Percentiles rank a stretch among this genome's conserved stretches.
Evolutionary conservation across 1,284 basidiomycete genomes (phyloP).

Genomic region (Laetiporus sulphureus): DNA sequence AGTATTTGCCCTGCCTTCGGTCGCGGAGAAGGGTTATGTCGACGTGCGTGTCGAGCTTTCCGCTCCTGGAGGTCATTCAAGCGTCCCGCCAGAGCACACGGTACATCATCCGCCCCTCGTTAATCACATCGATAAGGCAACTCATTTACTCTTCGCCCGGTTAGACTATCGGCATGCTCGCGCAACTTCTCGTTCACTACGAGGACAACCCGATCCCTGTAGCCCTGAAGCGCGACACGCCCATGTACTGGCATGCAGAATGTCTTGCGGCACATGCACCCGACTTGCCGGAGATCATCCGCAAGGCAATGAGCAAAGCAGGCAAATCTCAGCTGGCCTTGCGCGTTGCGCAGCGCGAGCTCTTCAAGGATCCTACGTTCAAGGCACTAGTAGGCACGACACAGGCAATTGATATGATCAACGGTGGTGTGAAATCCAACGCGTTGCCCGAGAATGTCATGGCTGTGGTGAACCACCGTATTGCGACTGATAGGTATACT

Average conservation of each 20-base stretch:
- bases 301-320: slow-evolving; percentile 30
- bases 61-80: slow-evolving; percentile 64
- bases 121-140: background rate
- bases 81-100: slow-evolving; percentile 50
- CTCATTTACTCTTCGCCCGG: background rate
- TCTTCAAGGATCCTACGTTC: slow-evolving; percentile 26
- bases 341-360: slow-evolving; percentile 32
- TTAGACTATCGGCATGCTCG: slow-evolving; percentile 51
- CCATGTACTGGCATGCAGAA: slow-evolving; percentile 36
- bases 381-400: slow-evolving; percentile 43
- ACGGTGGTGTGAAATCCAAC: slow-evolving; percentile 57
- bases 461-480: slow-evolving; percentile 49
- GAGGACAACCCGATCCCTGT: slow-evolving; percentile 41
- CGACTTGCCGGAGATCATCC: slow-evolving; percentile 31
- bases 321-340: slow-evolving; percentile 35
- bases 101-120: slow-evolving; percentile 24
- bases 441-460: slow-evolving; percentile 50
- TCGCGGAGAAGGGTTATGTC: slow-evolving; percentile 62
- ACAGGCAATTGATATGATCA: slow-evolving; percentile 53
- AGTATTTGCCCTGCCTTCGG: slow-evolving; percentile 41
- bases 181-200: slow-evolving; percentile 41
- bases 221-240: slow-evolving; percentile 34
- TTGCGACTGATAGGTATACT: slow-evolving; percentile 36
- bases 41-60: slow-evolving; percentile 48
- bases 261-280: slow-evolving; percentile 42